phyloP scores from a whole-genome alignment of 805 yeast genomes.

The Candida jianshihensis region DNA sequence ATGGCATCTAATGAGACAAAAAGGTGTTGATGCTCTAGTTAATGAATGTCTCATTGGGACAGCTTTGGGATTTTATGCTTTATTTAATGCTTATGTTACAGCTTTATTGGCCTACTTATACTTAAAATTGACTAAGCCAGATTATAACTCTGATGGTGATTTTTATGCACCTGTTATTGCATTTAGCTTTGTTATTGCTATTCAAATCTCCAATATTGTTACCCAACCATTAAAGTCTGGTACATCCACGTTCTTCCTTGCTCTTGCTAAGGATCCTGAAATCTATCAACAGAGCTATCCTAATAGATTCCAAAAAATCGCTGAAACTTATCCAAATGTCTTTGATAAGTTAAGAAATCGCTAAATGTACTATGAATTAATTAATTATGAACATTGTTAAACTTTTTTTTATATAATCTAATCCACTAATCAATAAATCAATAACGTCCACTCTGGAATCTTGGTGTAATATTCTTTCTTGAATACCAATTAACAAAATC shows the following conservation, averaged over 20 bases:
- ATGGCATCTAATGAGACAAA: constrained; percentile 65
- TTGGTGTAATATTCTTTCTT: constrained; percentile 58
- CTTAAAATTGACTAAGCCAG: constrained; percentile 61
- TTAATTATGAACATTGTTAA: too few species aligned
- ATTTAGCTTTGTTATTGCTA: constrained; percentile 62
- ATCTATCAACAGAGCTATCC: constrained; percentile 71
- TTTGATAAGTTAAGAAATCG: constrained; percentile 40
- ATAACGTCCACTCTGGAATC: constrained; percentile 21
- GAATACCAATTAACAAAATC: constrained; percentile 82
- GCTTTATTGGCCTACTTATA: constrained; percentile 59
- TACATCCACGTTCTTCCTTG: constrained; percentile 75
- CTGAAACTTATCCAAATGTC: constrained; percentile 63
- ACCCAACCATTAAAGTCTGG: constrained; percentile 77
- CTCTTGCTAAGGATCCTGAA: constrained; percentile 80
- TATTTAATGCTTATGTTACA: constrained; percentile 64
- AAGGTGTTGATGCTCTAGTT: constrained; percentile 79
- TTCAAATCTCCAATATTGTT: constrained; percentile 69
- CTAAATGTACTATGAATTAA: too few species aligned
- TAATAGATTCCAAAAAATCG: constrained; percentile 54
- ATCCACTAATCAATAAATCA: background rate
- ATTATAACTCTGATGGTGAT: constrained; percentile 49
- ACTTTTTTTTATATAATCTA: too few species aligned
- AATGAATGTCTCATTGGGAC: constrained; percentile 80
- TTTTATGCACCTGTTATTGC: constrained; percentile 72
- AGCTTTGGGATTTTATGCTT: constrained; percentile 68